These are phyloP conservation scores for Lepidium sativum DNA, from an alignment of 345 rosid genomes.

Conservation along the genomic window DNA sequence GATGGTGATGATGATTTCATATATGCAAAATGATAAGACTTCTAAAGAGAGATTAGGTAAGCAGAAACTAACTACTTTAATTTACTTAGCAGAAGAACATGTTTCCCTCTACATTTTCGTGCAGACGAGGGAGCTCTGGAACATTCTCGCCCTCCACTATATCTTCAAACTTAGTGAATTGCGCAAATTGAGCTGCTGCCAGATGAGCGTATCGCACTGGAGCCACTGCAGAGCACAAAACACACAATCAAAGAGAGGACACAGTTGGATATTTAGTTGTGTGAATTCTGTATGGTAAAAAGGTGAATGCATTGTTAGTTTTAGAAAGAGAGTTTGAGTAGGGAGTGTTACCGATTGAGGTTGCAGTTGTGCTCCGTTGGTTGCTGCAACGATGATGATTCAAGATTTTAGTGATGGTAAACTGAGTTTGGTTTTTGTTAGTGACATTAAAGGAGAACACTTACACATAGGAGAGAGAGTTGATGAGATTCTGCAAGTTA, in stretches of 20 bases:
- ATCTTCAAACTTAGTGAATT: constrained; percentile 68
- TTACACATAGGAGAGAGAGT: constrained; percentile 80
- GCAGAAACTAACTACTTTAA: background rate
- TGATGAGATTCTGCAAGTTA: constrained; percentile 56
- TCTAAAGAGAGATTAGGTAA: background rate
- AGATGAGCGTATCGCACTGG: constrained; percentile 88
- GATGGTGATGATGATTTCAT: background rate
- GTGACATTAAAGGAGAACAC: constrained; percentile 9
- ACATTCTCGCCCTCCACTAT: constrained; percentile 29
- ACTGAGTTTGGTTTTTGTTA: background rate
- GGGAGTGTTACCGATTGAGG: constrained; percentile 57
- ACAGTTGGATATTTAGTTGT: background rate
- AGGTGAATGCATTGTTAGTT: background rate
- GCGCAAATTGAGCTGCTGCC: constrained; percentile 69
- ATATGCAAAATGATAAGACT: constrained; percentile 13
- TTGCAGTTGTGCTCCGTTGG: constrained; percentile 78
- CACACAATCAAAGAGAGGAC: background rate
- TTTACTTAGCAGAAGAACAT: constrained; percentile 83
- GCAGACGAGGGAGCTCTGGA: constrained; percentile 68
- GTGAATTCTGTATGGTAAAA: background rate
- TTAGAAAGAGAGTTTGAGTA: background rate
- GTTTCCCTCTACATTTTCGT: constrained; percentile 35
- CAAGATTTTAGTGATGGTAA: background rate
- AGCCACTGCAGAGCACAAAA: constrained; percentile 58
- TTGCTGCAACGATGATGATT: constrained; percentile 37